Evolutionary conservation across 192 early-diverging fungal genomes (phyloP), one percentile per base, ranked within the genome.

Genomic region (Phycomyces nitens): DNA sequence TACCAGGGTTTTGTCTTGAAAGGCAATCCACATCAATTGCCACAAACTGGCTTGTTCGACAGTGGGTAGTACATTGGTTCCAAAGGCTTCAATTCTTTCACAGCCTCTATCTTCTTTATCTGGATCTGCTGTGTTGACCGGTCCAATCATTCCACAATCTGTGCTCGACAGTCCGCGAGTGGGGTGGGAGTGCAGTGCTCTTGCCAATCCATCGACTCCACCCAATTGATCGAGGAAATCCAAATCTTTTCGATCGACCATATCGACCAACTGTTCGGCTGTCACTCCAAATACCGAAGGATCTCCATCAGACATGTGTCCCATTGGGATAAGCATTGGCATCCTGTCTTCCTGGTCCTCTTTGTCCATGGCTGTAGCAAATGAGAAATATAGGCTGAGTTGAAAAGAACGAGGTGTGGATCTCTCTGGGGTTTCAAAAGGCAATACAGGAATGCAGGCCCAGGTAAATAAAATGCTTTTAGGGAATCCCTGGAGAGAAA

Each of bases 1-100:
- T 70, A 83, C 81, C 67, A 93, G 70, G 64, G 89, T 89, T 60
- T 89, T 90, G 69, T 93, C 91, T 65, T 93, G 86, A 42, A 93
- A 66, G 1, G 88, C 87, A n/a, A 85, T 83, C 89, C 89, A 89
- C 79, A 92, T 88, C 22, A 94, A 73, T 20, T 84, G 73, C 54
- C 90, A 73, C 38, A 94, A 82, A 53, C 74, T 76, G 26, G 89
- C 88, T 47, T 80, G 65, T 72, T 91, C 84, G 15, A 82, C 69
- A 23, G 76, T 78, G 0, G 92, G 88, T 52, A 94, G 68, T 9
- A 86, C 65, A 69, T 94, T 94, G 27, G 67, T 66, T 49, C 92
- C 92, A 72, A 85, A 94, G 50, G 64, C 70, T 27, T 67, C 68
- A 56, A 73, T 75, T 22, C 91, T 78, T 24, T 89, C 8, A 62